These are phyloP conservation scores for Cytauxzoon felis DNA, from an alignment of 169 alveolate genomes.

Conservation along the genomic window DNA sequence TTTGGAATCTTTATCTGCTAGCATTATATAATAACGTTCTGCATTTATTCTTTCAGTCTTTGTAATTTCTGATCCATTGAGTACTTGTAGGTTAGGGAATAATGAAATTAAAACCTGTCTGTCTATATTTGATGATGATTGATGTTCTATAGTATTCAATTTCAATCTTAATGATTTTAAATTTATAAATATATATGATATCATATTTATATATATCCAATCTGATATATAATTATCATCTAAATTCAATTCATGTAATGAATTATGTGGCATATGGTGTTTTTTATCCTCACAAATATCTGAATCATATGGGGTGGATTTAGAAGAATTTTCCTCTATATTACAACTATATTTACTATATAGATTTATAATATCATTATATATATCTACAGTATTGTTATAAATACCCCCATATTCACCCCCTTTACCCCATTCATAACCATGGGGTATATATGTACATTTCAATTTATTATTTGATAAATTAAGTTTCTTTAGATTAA, in stretches of 20 bases:
- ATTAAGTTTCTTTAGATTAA: too few relatives aligned
- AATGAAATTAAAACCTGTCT: conserved; percentile 36
- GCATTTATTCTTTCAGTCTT: conserved; percentile 42
- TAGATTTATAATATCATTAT: not conserved
- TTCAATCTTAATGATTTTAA: conserved; percentile 10
- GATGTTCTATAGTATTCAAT: not conserved
- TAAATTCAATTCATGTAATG: conserved; percentile 33
- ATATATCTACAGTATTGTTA: not conserved
- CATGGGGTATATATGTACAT: too few relatives aligned
- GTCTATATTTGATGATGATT: not conserved
- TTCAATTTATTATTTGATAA: too few relatives aligned
- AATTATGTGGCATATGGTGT: too few relatives aligned
- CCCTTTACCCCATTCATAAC: too few relatives aligned
- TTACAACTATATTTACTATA: too few relatives aligned
- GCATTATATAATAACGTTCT: conserved; percentile 41
- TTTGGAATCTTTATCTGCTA: not conserved
- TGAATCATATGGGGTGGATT: too few relatives aligned
- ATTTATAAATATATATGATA: conserved; percentile 16
- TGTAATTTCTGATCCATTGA: conserved; percentile 43
- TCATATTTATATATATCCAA: conserved; percentile 16
- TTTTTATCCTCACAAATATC: too few relatives aligned
- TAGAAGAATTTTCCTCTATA: too few relatives aligned
- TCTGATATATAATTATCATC: conserved; percentile 33
- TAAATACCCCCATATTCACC: too few relatives aligned
- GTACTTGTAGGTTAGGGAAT: conserved; percentile 34